Conservation (phyloP, 768 basidiomycete species). For the Austroboletus eburneus region DNA sequence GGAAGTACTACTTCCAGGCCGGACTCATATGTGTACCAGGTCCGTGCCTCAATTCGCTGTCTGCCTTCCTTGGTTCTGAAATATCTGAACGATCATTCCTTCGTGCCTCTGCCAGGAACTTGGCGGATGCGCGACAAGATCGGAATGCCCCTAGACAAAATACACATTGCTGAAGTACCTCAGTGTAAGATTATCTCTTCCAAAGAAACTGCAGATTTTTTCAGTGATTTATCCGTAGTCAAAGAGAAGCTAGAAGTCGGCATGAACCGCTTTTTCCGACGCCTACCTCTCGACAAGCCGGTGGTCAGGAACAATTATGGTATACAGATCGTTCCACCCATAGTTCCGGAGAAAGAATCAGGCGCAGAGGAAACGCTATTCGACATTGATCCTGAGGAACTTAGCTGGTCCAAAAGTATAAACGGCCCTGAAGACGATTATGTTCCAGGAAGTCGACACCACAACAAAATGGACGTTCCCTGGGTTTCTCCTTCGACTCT, state of each 20-base stretch:
- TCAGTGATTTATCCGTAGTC: conserved; percentile 37
- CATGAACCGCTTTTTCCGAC: conserved; percentile 69
- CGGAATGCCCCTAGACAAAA: conserved; percentile 67
- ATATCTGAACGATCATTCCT: neutral
- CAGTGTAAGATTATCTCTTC: conserved; percentile 46
- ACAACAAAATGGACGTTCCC: conserved; percentile 7
- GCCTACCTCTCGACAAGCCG: conserved; percentile 63
- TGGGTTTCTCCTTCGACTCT: conserved; percentile 40
- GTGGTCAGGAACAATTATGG: conserved; percentile 71
- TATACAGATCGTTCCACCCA: conserved; percentile 35
- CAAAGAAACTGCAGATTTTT: neutral
- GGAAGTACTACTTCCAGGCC: conserved; percentile 72
- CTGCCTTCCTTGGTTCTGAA: neutral
- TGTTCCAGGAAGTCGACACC: conserved; percentile 16
- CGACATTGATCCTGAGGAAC: conserved; percentile 58
- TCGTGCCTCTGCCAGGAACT: conserved; percentile 43
- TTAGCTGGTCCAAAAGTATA: conserved; percentile 57
- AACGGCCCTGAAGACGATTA: conserved; percentile 54
- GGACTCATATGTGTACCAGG: conserved; percentile 69
- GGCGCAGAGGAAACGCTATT: conserved; percentile 11
- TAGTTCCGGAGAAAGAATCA: neutral
- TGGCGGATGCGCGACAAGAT: conserved; percentile 83
- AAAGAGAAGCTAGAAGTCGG: conserved; percentile 59
- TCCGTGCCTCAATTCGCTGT: conserved; percentile 22
- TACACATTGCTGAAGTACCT: conserved; percentile 61